Conservation (phyloP, 495 filamentous ascomycete genomes). For the Hypoxylon cercidicola region DNA sequence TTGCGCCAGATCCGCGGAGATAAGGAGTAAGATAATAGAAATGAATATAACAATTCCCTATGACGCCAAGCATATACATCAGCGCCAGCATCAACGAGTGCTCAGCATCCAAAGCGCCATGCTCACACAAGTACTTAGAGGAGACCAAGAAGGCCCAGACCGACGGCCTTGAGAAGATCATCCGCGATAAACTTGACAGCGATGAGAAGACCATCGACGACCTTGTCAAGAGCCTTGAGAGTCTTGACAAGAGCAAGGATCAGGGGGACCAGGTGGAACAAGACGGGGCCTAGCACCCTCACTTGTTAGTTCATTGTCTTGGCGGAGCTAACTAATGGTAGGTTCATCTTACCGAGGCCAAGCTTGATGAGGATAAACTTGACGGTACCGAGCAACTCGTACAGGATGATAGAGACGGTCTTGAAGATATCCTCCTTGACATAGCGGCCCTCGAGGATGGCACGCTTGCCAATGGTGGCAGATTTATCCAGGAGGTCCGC, state of each 20-base stretch:
- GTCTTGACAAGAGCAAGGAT: slow-evolving; percentile 47
- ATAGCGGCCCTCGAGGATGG: slow-evolving; percentile 35
- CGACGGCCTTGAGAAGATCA: slow-evolving; percentile 47
- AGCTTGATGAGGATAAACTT: slow-evolving; percentile 53
- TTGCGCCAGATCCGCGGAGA: neutral
- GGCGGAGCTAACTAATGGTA: neutral
- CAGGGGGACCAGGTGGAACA: slow-evolving; percentile 48
- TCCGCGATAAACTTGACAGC: slow-evolving; percentile 46
- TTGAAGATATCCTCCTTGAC: slow-evolving; percentile 49
- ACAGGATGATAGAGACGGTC: slow-evolving; percentile 46
- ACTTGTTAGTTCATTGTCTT: slow-evolving; percentile 13
- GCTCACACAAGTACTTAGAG: too few species aligned
- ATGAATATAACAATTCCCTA: slow-evolving; percentile 13
- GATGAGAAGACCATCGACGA: slow-evolving; percentile 48
- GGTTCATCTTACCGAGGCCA: slow-evolving; percentile 47
- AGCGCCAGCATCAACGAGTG: slow-evolving; percentile 7
- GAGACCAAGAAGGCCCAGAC: slow-evolving; percentile 46
- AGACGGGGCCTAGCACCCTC: slow-evolving; percentile 43
- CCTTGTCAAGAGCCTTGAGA: slow-evolving; percentile 49
- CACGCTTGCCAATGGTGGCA: slow-evolving; percentile 46
- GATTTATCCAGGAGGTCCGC: slow-evolving; percentile 46
- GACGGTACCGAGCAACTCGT: slow-evolving; percentile 49
- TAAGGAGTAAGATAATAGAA: neutral
- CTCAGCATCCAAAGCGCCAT: neutral
- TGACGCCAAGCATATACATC: slow-evolving; percentile 23